phyloP scores from a whole-genome alignment of 306 rosid species.

The Trifolium subterraneum region DNA sequence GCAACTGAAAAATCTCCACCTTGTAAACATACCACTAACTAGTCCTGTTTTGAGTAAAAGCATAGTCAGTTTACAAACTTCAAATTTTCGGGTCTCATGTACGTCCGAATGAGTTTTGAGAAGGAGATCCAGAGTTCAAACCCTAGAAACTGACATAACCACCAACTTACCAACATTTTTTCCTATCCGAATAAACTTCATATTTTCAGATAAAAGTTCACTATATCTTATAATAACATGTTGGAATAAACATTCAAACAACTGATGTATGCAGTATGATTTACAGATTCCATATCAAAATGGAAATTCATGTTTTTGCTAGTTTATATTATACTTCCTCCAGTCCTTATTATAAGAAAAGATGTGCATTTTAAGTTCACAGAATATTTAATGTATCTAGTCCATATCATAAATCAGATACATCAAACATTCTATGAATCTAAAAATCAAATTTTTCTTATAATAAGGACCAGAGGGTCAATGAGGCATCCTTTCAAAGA shows the following conservation, averaged over 20 bases:
- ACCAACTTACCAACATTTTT: no score
- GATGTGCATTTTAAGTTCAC: no score
- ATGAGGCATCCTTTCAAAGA: slow-evolving; percentile 14
- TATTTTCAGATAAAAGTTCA: background rate
- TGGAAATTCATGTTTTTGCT: background rate
- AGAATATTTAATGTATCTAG: no score
- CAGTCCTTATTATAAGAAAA: no score
- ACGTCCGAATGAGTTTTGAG: no score
- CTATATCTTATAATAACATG: background rate
- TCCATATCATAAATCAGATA: no score
- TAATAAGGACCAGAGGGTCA: background rate
- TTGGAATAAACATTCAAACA: slow-evolving; percentile 11
- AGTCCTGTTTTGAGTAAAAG: slow-evolving; percentile 21
- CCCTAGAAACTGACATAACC: no score
- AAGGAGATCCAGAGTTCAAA: no score
- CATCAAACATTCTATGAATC: no score
- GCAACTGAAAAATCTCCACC: slow-evolving; percentile 20
- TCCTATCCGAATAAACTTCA: background rate
- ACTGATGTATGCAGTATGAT: background rate
- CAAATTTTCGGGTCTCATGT: background rate
- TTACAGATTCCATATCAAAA: slow-evolving; percentile 2
- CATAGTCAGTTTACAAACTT: slow-evolving; percentile 8
- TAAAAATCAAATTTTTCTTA: no score
- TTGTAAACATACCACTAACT: slow-evolving; percentile 16
- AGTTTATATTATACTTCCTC: background rate